Evolutionary conservation across 108 stramenopile species (phyloP).

Genomic region (Seminavis robusta): DNA sequence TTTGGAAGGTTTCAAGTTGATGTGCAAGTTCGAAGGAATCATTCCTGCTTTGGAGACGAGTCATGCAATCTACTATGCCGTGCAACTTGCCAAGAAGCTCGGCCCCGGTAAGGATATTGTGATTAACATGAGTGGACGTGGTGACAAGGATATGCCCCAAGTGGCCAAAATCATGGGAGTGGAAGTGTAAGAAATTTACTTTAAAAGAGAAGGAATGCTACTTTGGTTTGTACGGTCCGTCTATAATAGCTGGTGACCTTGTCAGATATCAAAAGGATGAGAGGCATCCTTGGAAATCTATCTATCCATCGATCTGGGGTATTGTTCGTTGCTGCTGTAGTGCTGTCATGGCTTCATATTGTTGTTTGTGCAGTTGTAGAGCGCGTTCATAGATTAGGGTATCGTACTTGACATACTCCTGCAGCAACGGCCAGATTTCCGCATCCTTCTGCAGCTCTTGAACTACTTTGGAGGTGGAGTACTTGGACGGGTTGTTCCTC

Average conservation of each 20-base stretch:
- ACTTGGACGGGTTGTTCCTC: too few species aligned
- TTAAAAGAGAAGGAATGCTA: too few species aligned
- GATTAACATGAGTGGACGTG: slow-evolving; percentile 93
- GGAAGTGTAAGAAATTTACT: slow-evolving; percentile 61
- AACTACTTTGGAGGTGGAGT: slow-evolving; percentile 30
- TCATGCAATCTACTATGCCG: slow-evolving; percentile 91
- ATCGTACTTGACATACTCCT: slow-evolving; percentile 41
- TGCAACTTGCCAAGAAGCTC: slow-evolving; percentile 85
- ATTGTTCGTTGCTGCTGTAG: too few species aligned
- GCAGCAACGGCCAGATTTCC: slow-evolving; percentile 23
- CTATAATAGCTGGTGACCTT: too few species aligned
- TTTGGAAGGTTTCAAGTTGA: slow-evolving; percentile 86
- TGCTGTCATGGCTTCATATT: too few species aligned
- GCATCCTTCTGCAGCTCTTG: slow-evolving; percentile 28
- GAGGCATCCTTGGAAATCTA: too few species aligned
- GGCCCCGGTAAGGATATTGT: slow-evolving; percentile 81
- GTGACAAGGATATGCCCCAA: slow-evolving; percentile 93
- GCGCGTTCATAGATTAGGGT: slow-evolving; percentile 34
- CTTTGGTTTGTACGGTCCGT: too few species aligned
- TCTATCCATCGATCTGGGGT: too few species aligned
- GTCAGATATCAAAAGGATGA: too few species aligned
- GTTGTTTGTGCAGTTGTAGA: slow-evolving; percentile 30
- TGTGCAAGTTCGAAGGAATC: slow-evolving; percentile 90
- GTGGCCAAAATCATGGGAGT: slow-evolving; percentile 90
- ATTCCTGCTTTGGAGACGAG: slow-evolving; percentile 94